Conservation (phyloP, 768 basidiomycete genomes). For the Multifurca ochricompacta region DNA sequence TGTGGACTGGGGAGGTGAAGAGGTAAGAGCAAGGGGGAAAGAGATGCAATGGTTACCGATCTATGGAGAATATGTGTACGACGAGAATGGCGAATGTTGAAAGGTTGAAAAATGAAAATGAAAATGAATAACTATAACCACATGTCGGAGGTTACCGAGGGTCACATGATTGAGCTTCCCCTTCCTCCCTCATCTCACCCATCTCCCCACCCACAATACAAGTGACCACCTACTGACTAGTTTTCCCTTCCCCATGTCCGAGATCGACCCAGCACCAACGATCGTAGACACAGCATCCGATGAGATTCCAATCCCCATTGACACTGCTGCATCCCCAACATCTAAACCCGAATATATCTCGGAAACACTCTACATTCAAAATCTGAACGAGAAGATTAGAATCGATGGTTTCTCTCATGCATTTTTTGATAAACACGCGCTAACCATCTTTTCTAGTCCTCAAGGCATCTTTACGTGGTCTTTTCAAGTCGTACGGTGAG, state of each 20-base stretch:
- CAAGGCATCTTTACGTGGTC: constrained; percentile 75
- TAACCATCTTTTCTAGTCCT: constrained; percentile 48
- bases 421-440: constrained; percentile 5
- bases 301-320: constrained; percentile 19
- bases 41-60: constrained; percentile 55
- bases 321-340: constrained; percentile 16
- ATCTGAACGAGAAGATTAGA: constrained; percentile 92
- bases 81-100: constrained; percentile 48
- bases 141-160: constrained; percentile 8
- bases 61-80: constrained; percentile 59
- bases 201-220: not conserved
- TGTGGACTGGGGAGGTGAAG: constrained; percentile 50
- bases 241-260: constrained; percentile 15
- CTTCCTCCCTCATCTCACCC: not conserved
- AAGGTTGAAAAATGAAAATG: no score
- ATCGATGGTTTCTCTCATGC: constrained; percentile 45
- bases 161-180: not conserved
- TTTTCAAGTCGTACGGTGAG: constrained; percentile 92
- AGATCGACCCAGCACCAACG: not conserved
- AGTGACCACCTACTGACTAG: no score
- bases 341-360: constrained; percentile 43
- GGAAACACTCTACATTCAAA: constrained; percentile 94
- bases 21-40: constrained; percentile 44
- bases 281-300: constrained; percentile 1
- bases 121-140: no score